Base-by-base conservation (phyloP, 129 eudicot species). In the Mikania micrantha region DNA sequence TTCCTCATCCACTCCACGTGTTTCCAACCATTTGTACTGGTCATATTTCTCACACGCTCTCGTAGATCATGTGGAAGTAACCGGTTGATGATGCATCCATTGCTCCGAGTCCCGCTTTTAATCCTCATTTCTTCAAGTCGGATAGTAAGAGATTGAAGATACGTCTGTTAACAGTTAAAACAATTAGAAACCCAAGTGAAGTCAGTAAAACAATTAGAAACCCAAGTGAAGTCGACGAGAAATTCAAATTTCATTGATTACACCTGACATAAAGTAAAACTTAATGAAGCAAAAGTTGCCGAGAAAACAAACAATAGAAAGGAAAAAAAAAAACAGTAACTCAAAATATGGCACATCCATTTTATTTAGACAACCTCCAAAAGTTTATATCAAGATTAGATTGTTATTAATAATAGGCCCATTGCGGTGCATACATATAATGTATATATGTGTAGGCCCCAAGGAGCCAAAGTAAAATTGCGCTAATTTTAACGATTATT, bases 21-120 rank as follows among this genome's bases (percentile, higher is more conserved):
- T 94, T 78, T 84, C 99, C 56, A 89, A 74, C 99, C 99, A 94
- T 52, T 94, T 94, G 84, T 94, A 94, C 72, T 88, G 98, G 76
- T 93, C 98, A 64, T 93, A 93, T 95, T 87, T 58, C 98, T 84
- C 16, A 94, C 96, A 25, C 99, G 84, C 52, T 89, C 95, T 21
- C 95, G 80, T 0, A 94, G 90, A 27, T 94, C 99, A 31, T 78
- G 88, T 16, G 99, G 99, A 35, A 89, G 95, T 72, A 94, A 81
- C 16, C 99, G 93, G 52, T n/a, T n/a, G n/a, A n/a, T 94, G 99
- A 79, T 86, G 96, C 99, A 94, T 94, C 95, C 99, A 94, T 67
- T 89, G 95, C 75, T 94, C 95, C 21, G 99, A 86, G 79, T 94
- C 97, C 34, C 99, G 92, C 97, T 89, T 76, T 89, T 94, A 38